Base-by-base conservation (phyloP, 495 filamentous ascomycete genomes). In the Penicillium flavigenum region DNA sequence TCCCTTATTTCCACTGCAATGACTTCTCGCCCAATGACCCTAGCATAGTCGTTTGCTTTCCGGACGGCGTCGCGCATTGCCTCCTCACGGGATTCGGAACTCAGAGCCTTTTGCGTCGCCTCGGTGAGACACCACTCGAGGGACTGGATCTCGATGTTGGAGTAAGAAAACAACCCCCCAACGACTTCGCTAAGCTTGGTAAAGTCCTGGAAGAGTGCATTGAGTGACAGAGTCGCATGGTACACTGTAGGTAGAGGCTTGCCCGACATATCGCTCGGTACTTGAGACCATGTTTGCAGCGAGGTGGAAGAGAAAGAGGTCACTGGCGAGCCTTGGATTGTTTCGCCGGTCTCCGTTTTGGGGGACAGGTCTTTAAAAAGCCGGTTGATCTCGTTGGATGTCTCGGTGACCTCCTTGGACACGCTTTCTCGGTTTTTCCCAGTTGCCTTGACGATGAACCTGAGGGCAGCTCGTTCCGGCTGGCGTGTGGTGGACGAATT, bases 81-180 rank as follows among this genome's bases (percentile, higher is more conserved):
- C 56, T 57, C 17, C 17, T 57, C 62, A 6, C 65, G 60, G 9
- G 58, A 39, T 5, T 60, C 17, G 6, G 54, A 54, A 34, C 29
- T 43, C 24, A 68, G 34, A 5, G 43, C 39, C 9, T 63, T 57
- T 39, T 58, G 10, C 2, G 65, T 66, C 5, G 22, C 58, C 1
- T 63, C 63, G 7, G 57, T 68, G 22, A 68, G 47, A 24, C 45
- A 38, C 65, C 65, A 68, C 2, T 58, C 58, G 4, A 68, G 61
- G 0, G 61, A 61, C 4, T 51, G 26, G 24, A 68, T 59, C 19
- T 66, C 63, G 19, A 65, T 45, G 19, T 58, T 61, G 4, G 56
- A 20, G 12, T 56, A 49, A 2, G 36, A 22, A 3, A 59, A 16
- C 3, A 68, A 44, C 32, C 44, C 44, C 2, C 52, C 59, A 1